A percentile compares a stretch with the other conserved stretches of the same genome.
These are phyloP conservation scores for Zoysia pacifica DNA, from an alignment of 176 grass and related monocot genomes.

Conservation along the genomic window DNA sequence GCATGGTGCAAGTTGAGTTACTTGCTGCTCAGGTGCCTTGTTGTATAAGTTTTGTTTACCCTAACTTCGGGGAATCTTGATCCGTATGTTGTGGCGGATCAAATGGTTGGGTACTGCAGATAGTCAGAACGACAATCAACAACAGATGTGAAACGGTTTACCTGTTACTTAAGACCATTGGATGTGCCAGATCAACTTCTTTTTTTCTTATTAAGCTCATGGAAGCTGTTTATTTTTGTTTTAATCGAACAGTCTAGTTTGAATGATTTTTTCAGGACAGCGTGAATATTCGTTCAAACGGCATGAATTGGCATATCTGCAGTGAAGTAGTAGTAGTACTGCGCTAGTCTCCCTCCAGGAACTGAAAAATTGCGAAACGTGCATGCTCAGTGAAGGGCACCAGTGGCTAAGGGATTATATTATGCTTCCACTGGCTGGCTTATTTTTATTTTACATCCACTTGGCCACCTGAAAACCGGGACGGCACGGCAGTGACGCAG, in stretches of 20 bases:
- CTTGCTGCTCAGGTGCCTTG: neutral
- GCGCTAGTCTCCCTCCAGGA: neutral
- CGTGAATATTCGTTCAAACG: neutral
- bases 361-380: constrained; percentile 2
- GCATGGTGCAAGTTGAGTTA: neutral
- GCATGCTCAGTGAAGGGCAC: neutral
- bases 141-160: neutral
- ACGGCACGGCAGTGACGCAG: neutral
- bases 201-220: neutral
- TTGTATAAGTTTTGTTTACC: neutral
- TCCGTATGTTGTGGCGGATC: constrained; percentile 29
- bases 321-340: neutral
- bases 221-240: neutral
- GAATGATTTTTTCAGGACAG: neutral
- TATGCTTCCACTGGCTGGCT: neutral
- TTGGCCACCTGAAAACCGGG: neutral
- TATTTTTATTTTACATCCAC: neutral
- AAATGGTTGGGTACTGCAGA: neutral
- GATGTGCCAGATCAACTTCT: neutral
- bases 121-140: constrained; percentile 17
- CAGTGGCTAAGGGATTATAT: neutral
- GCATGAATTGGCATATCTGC: neutral
- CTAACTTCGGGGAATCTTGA: constrained; percentile 40
- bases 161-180: neutral
- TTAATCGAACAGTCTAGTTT: neutral